A percentile compares a stretch with the other conserved stretches of the same genome.
Conservation (phyloP, 192 early-diverging fungal species). For the Rhizophagus sp. region DNA sequence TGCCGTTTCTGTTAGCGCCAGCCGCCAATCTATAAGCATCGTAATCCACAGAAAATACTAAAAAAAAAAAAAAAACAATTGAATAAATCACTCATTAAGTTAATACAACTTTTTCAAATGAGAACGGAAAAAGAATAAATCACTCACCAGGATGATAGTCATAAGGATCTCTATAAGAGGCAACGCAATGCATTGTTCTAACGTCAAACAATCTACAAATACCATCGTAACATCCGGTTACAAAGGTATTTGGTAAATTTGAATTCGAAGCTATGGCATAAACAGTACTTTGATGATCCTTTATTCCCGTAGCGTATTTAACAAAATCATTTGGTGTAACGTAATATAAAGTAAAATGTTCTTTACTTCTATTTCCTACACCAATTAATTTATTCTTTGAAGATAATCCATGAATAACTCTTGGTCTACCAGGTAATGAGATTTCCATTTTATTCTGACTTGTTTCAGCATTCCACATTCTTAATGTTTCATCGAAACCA, state of each 20-base stretch:
- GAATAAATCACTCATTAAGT: no score
- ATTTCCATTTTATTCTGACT: background rate
- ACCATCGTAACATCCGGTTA: slow-evolving; percentile 8
- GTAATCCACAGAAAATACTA: slow-evolving; percentile 15
- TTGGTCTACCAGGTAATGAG: background rate
- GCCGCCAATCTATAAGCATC: slow-evolving; percentile 1
- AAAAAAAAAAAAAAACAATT: no score
- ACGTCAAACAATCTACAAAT: background rate
- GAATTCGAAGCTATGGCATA: slow-evolving; percentile 15
- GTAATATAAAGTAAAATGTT: slow-evolving; percentile 1
- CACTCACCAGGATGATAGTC: background rate
- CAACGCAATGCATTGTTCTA: slow-evolving; percentile 15
- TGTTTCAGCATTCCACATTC: slow-evolving; percentile 1
- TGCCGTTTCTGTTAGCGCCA: background rate
- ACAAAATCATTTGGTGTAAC: slow-evolving; percentile 3
- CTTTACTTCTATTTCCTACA: background rate
- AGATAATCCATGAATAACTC: background rate
- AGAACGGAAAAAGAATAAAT: background rate
- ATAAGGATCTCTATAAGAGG: slow-evolving; percentile 13
- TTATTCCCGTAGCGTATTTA: background rate
- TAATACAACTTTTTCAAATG: background rate
- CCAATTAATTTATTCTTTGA: slow-evolving; percentile 5
- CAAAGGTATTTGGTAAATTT: slow-evolving; percentile 8
- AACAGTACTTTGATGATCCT: slow-evolving; percentile 8
- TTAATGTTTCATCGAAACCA: background rate